phyloP scores from a whole-genome alignment of 2,329 filamentous ascomycete genomes.

The Pestalotiopsis fici region DNA sequence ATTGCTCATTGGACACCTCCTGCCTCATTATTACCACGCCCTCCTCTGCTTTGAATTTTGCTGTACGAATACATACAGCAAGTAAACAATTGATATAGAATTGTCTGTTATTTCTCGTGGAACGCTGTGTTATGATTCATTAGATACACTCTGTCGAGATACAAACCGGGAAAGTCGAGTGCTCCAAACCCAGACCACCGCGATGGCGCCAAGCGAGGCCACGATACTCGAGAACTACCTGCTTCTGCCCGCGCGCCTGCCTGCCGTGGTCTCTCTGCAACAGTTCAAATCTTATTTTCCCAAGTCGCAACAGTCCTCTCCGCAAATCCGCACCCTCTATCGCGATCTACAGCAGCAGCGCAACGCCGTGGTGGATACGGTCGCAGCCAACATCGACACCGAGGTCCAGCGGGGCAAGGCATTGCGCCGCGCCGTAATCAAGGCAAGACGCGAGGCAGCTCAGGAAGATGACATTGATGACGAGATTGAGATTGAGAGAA shows the following conservation, averaged over 20 bases:
- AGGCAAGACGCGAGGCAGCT: constrained; percentile 52
- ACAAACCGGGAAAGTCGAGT: neutral
- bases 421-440: constrained; percentile 58
- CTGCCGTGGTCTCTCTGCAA: constrained; percentile 70
- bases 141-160: no score
- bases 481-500: constrained; percentile 63
- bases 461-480: constrained; percentile 60
- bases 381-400: constrained; percentile 64
- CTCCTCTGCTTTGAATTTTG: neutral
- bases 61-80: neutral
- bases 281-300: constrained; percentile 81
- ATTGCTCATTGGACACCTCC: neutral
- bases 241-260: constrained; percentile 72
- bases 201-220: constrained; percentile 73
- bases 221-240: constrained; percentile 78
- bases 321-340: constrained; percentile 72
- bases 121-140: no score
- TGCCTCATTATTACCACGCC: neutral
- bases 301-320: constrained; percentile 61
- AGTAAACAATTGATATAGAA: neutral
- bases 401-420: constrained; percentile 63
- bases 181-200: constrained; percentile 15
- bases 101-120: no score
- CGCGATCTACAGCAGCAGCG: constrained; percentile 78
- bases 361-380: constrained; percentile 65